A percentile compares a stretch with the other conserved stretches of the same genome.
Conservation (phyloP, 2,329 filamentous ascomycete genomes). For the Verticillium tricorpus region DNA sequence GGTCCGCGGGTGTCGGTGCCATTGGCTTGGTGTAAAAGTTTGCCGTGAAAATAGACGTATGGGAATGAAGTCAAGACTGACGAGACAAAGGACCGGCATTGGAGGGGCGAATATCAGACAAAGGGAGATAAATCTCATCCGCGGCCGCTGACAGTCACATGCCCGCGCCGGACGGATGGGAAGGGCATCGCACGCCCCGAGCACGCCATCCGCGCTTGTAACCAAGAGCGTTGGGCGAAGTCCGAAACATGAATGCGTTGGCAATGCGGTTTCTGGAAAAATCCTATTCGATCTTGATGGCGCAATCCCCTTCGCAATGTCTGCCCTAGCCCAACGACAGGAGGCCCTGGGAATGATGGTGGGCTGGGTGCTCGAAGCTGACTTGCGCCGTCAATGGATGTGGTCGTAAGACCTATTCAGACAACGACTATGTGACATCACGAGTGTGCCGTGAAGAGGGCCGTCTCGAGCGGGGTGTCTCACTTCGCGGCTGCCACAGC, state of each 20-base stretch:
- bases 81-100: not conserved
- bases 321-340: not conserved
- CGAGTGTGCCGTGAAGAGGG: not conserved
- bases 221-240: not conserved
- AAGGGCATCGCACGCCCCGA: not conserved
- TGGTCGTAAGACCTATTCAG: too few species aligned
- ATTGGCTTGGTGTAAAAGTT: not conserved
- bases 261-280: not conserved
- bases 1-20: not conserved
- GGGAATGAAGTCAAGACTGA: not conserved
- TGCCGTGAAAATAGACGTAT: not conserved
- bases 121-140: not conserved
- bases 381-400: too few species aligned
- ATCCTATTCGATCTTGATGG: not conserved
- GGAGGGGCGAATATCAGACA: not conserved
- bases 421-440: not conserved
- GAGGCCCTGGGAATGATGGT: too few species aligned
- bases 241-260: not conserved
- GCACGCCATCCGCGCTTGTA: not conserved
- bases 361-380: too few species aligned
- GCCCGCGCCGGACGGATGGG: not conserved
- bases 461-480: not conserved
- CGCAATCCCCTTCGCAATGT: not conserved
- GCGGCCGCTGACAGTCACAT: not conserved
- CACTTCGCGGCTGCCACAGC: not conserved